phyloP scores from a whole-genome alignment of 352 stramenopile genomes.

The Chrysophaeum taylorii region DNA sequence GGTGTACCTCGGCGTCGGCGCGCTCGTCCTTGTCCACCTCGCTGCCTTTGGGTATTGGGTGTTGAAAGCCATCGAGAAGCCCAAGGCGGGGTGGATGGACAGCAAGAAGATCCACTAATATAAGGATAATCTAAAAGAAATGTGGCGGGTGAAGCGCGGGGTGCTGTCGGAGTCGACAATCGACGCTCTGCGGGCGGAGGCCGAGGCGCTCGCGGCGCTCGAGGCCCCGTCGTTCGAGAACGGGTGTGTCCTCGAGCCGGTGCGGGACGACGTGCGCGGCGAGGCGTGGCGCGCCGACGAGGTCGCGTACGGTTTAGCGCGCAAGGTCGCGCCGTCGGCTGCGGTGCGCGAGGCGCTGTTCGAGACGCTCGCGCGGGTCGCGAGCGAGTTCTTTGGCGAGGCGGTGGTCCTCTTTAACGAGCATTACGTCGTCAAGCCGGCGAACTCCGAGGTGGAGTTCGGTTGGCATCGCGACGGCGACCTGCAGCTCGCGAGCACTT shows the following conservation, averaged over 20 bases:
- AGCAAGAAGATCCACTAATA: background rate
- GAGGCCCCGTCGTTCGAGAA: background rate
- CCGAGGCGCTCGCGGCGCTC: background rate
- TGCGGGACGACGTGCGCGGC: background rate
- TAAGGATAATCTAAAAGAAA: background rate
- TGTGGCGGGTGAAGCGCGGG: background rate
- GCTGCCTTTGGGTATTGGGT: background rate
- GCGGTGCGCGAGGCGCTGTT: background rate
- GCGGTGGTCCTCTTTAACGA: constrained; percentile 2
- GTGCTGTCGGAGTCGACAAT: background rate
- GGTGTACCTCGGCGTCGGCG: background rate
- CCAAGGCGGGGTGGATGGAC: background rate
- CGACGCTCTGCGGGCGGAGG: background rate
- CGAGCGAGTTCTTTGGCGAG: background rate
- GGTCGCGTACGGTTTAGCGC: background rate
- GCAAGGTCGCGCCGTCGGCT: background rate
- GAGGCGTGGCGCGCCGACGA: background rate
- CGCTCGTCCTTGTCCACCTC: background rate
- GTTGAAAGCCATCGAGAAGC: background rate
- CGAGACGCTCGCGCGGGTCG: background rate
- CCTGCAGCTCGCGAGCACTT: background rate
- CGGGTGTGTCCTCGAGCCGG: constrained; percentile 1
- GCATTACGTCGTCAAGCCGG: constrained; percentile 10
- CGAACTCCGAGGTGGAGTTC: background rate
- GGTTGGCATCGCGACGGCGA: constrained; percentile 1